Evolutionary conservation across 768 basidiomycete genomes (phyloP).

Genomic region (Rhizopogon salebrosus): DNA sequence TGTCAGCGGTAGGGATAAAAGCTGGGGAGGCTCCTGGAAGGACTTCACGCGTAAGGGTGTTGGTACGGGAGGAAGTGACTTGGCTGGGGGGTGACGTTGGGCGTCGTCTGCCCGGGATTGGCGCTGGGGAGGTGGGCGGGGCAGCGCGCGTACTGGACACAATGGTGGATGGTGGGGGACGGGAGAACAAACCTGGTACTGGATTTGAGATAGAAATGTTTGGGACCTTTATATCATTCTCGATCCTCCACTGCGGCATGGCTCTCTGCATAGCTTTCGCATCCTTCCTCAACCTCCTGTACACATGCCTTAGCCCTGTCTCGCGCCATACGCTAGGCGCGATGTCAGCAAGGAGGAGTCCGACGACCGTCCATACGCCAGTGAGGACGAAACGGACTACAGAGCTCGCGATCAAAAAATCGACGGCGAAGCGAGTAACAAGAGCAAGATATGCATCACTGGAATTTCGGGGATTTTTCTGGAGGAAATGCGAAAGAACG

Average conservation of each 20-base stretch:
- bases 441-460: slow-evolving; percentile 67
- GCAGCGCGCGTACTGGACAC: slow-evolving; percentile 7
- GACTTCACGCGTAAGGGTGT: slow-evolving; percentile 7
- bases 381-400: slow-evolving; percentile 39
- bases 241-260: slow-evolving; percentile 26
- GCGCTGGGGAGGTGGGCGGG: slow-evolving; percentile 20
- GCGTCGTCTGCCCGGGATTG: slow-evolving; percentile 2
- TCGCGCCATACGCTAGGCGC: slow-evolving; percentile 44
- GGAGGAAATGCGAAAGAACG: slow-evolving; percentile 65
- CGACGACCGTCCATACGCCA: slow-evolving; percentile 48
- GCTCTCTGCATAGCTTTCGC: slow-evolving; percentile 26
- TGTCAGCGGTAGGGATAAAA: slow-evolving; percentile 17
- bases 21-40: slow-evolving; percentile 19
- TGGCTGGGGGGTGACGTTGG: slow-evolving; percentile 13
- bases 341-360: slow-evolving; percentile 49
- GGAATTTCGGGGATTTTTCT: slow-evolving; percentile 53
- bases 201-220: background rate
- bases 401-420: slow-evolving; percentile 62
- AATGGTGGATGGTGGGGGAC: slow-evolving; percentile 11
- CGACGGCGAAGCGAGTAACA: slow-evolving; percentile 62
- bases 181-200: background rate
- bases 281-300: slow-evolving; percentile 32
- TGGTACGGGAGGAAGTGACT: slow-evolving; percentile 10
- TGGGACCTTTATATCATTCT: slow-evolving; percentile 18
- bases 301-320: slow-evolving; percentile 31